Base-by-base conservation (phyloP, 768 basidiomycete genomes). In the Mycena olivaceomarginata region DNA sequence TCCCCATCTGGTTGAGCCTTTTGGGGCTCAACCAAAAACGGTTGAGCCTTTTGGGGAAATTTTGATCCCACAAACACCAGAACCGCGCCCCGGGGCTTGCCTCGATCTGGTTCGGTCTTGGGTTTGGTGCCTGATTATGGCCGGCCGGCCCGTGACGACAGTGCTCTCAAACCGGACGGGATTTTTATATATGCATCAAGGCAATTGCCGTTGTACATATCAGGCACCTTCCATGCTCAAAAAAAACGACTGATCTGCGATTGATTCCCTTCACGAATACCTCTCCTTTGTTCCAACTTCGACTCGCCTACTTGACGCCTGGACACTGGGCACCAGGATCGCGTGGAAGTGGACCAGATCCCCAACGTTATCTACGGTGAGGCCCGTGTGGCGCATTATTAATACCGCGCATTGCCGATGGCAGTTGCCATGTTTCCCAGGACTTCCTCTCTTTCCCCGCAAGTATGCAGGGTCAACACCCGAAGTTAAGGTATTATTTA, bases 371-470 rank as follows among this genome's bases (percentile, higher is more conserved):
- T 51, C 10, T 51, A 13, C 48, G 48, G 48, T 51, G 10, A 51
- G 48, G 11, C 43, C 43, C 43, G 48, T 51, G 48, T 56, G 53
- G 53, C 53, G n/a, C 53, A 56, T 56, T 56, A 56, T 22, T 22
- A 56, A 22, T 22, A 51, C 13, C 48, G 48, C 16, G 48, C 48
- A 51, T 51, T 51, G 48, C 48, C 16, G 48, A 51, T 56, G 53
- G n/a, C 53, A 56, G 53, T 56, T 56, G 53, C n/a, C 12, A 56
- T 56, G 53, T 22, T n/a, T 51, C 53, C 53, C 8, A 56, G 22
- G 53, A 56, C n/a, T 56, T 56, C n/a, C n/a, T 56, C 53, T 56
- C n/a, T 56, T n/a, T 22, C 53, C 53, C 53, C 53, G 53, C 53
- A 56, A 22, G n/a, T n/a, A 56, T 56, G 53, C 53, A 56, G 53